phyloP scores from a whole-genome alignment of 1,139 yeast species.

The Yamadazyma membranifaciens region DNA sequence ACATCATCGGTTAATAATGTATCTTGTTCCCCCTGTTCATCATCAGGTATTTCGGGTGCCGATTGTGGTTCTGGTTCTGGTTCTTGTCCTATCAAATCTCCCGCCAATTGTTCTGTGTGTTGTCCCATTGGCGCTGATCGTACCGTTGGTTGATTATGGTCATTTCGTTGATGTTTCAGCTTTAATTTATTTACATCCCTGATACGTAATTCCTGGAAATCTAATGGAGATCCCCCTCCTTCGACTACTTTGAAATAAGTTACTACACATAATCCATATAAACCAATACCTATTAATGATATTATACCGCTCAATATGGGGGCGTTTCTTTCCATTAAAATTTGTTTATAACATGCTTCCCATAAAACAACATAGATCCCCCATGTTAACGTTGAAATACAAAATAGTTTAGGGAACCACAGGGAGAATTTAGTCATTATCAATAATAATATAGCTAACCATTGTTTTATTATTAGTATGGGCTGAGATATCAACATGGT shows the following conservation, averaged over 20 bases:
- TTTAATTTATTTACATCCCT: constrained; percentile 12
- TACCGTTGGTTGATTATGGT: not conserved
- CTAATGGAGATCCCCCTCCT: constrained; percentile 70
- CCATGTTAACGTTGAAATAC: constrained; percentile 56
- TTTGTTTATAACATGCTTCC: constrained; percentile 19
- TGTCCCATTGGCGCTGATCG: not conserved
- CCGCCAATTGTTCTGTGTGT: not conserved
- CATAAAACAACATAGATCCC: constrained; percentile 44
- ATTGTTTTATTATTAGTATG: constrained; percentile 19
- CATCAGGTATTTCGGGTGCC: not conserved
- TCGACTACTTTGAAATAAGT: constrained; percentile 55
- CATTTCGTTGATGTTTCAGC: not conserved
- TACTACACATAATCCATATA: constrained; percentile 26
- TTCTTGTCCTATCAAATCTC: not conserved
- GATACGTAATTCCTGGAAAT: constrained; percentile 25
- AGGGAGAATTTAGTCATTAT: constrained; percentile 50
- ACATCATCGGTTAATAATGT: constrained; percentile 6
- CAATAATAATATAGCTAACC: constrained; percentile 16
- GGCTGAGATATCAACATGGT: constrained; percentile 25
- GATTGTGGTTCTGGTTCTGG: not conserved
- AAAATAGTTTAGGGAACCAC: constrained; percentile 60
- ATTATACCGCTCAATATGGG: constrained; percentile 15
- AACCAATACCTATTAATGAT: constrained; percentile 16
- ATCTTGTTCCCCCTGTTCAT: constrained; percentile 1
- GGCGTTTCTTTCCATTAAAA: constrained; percentile 13